Conservation (phyloP, 768 basidiomycete species). For the Daedaleopsis nitida region DNA sequence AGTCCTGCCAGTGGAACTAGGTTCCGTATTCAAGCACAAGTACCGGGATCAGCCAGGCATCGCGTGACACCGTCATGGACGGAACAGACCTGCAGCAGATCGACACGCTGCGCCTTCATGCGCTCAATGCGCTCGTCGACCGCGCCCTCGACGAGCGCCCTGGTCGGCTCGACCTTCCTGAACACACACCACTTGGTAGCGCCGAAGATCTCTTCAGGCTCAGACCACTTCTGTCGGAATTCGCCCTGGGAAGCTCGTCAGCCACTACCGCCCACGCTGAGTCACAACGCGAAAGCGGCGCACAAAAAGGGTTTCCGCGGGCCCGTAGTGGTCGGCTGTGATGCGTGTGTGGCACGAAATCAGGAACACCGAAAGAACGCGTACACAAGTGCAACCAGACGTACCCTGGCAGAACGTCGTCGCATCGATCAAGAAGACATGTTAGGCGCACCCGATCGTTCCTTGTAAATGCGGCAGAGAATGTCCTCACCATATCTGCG, state of each 20-base stretch:
- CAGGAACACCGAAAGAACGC: not conserved
- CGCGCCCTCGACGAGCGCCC: conserved; percentile 58
- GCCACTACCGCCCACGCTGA: not conserved
- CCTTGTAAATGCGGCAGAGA: not conserved
- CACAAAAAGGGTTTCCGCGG: conserved; percentile 81
- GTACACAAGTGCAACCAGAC: conserved; percentile 8
- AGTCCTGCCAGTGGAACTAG: conserved; percentile 84
- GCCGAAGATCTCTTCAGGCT: conserved; percentile 52
- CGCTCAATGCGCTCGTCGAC: conserved; percentile 71
- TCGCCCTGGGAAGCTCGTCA: conserved; percentile 55
- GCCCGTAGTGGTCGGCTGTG: conserved; percentile 85
- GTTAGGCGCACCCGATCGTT: not conserved
- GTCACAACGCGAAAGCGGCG: conserved; percentile 23
- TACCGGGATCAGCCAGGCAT: not conserved
- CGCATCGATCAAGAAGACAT: not conserved
- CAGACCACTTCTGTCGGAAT: conserved; percentile 48
- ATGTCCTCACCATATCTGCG: conserved; percentile 53
- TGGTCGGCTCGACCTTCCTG: conserved; percentile 50
- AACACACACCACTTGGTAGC: conserved; percentile 91
- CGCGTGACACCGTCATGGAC: not conserved
- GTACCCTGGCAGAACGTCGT: conserved; percentile 7
- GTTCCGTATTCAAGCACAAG: not conserved
- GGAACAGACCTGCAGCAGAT: conserved; percentile 66
- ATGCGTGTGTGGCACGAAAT: not conserved
- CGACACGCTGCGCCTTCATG: conserved; percentile 60